Base-by-base conservation (phyloP, 2,329 filamentous ascomycete species). In the Penicillium occitanis region DNA sequence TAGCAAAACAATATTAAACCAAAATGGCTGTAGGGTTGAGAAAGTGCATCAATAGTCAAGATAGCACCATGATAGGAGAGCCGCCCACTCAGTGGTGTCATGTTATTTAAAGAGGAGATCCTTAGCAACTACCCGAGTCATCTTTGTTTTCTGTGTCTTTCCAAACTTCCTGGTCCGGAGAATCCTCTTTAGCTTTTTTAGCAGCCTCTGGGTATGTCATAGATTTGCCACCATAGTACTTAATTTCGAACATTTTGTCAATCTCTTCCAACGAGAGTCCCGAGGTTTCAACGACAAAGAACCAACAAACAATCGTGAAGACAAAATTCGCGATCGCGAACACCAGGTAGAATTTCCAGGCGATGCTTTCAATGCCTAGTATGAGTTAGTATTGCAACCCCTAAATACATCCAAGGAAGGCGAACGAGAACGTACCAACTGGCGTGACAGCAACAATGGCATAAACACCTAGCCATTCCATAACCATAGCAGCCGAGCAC, bases 261-360 rank as follows among this genome's bases (percentile, higher is more conserved):
- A 80, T 73, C 51, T 80, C 75, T 67, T 80, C 78, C 2, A 81
- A 69, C 1, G 75, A 76, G 5, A 78, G 69, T 50, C 74, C 76
- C 1, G 73, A 70, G 0, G 74, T 76, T 66, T 75, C 74, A 2
- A 71, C 66, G 50, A 73, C 74, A 60, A 73, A 75, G 22, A 69
- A 66, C 60, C 71, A 75, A 8, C 71, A 69, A 22, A 71, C 65
- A 10, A 73, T 72, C 0, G 74, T 44, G 51, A 74, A 75, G 2
- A 62, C 63, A 14, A 71, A 64, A 59, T 74, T 75, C 22, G 71
- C 61, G 3, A 72, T 68, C 13, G 70, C 70, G 74, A 84, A 88
- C 68, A 86, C 79, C 44, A 86, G 78, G 76, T 81, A 86, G 64
- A 83, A 86, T 63, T 79, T 80, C 78, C 83, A 86, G 6, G 81